Base-by-base conservation (phyloP, 768 basidiomycete species). In the Suillus clintonianus region DNA sequence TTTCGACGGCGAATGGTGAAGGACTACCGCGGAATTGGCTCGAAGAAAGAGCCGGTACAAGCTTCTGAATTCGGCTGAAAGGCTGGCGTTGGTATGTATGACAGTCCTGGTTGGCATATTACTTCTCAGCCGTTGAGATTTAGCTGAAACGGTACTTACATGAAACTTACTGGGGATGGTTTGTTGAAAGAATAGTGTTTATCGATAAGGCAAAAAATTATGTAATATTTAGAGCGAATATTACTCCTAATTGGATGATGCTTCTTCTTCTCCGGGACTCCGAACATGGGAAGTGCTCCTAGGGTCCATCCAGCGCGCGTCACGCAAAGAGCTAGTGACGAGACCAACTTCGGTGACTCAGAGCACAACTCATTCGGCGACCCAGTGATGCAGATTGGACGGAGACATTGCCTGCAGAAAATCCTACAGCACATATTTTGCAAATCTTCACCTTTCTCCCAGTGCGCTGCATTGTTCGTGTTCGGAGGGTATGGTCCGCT, bases 11-110 rank as follows among this genome's bases (percentile, higher is more conserved):
- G 70, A 71, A 32, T 88, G 80, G 64, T 88, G 82, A 11, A 89
- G 77, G 22, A 89, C 87, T 2, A 88, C 79, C 13, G 86, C 84
- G 22, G 86, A 84, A 24, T 76, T 76, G 24, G 85, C 80, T 42
- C 88, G 81, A 36, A 89, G 75, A 66, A 86, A 80, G 6, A 90
- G 78, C 17, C 89, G 82, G 66, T 90, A 90, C 1, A 88, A 69
- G 64, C 86, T 86, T 13, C 72, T 85, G 66, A 90, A 84, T 17
- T 72, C 68, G 7, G 75, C 43, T 0, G 79, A 78, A 17, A 80
- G 68, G 8, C 5, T n/a, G 10, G 51, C 11, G 10, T n/a, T 13
- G 30, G 17, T 19, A 53, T 10, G 32, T 27, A 15, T 36, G n/a
- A 30, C 13, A 58, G 17, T 9, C 17, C 30, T 34, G n/a, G 59